Percentiles rank a stretch among this genome's conserved stretches.
These are phyloP conservation scores for Acanthamoeba castellanii DNA, from an alignment of 208 protist genomes.

Conservation along the genomic window DNA sequence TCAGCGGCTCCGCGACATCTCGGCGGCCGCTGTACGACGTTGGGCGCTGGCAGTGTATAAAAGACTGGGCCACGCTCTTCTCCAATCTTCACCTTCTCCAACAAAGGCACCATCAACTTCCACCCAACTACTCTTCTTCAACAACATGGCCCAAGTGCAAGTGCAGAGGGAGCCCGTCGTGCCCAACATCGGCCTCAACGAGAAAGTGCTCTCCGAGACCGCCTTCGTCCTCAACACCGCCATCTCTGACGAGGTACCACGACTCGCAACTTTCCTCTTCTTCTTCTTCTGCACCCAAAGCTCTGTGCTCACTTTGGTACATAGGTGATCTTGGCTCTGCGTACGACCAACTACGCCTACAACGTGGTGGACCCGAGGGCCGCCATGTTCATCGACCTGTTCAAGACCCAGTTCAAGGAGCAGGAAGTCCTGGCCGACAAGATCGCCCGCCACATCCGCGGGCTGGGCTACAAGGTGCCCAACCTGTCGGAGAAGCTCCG, in stretches of 20 bases:
- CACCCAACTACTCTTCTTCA: too few relatives aligned
- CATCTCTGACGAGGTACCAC: neutral
- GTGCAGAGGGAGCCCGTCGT: neutral
- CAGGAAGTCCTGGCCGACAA: neutral
- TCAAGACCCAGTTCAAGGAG: neutral
- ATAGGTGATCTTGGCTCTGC: neutral
- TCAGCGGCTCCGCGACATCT: neutral
- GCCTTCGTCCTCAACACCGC: too few relatives aligned
- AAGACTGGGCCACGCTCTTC: neutral
- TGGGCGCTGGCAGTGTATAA: neutral
- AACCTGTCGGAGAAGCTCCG: constrained; percentile 3
- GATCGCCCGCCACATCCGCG: constrained; percentile 8
- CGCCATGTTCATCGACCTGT: neutral
- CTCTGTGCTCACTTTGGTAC: too few relatives aligned
- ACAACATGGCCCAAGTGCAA: constrained; percentile 20
- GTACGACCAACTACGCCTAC: neutral
- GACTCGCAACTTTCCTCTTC: neutral
- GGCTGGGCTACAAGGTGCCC: constrained; percentile 21
- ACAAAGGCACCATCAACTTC: too few relatives aligned
- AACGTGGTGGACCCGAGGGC: neutral
- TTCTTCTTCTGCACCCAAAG: too few relatives aligned
- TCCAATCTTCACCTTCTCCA: too few relatives aligned
- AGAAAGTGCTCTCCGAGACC: neutral
- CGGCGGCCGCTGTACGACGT: neutral
- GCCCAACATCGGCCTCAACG: neutral